phyloP scores from a whole-genome alignment of 225 moss, liverwort and hornwort genomes.

The Sphagnum tenellum region DNA sequence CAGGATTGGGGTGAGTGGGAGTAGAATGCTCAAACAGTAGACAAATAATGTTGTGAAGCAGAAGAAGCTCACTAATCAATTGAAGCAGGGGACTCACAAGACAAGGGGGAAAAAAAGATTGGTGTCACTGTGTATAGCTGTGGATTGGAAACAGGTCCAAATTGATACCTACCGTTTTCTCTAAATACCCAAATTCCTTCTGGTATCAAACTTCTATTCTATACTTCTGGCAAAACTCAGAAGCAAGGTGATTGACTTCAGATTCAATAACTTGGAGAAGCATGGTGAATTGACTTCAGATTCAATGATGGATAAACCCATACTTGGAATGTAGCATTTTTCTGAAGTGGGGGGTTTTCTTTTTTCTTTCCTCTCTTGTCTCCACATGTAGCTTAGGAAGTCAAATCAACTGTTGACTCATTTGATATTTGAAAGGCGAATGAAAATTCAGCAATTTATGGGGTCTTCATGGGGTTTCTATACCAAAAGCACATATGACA shows the following conservation, averaged over 20 bases:
- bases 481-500: not conserved
- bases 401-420: no score
- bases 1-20: conserved; percentile 17
- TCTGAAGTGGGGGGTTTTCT: not conserved
- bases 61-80: not conserved
- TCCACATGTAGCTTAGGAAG: no score
- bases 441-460: not conserved
- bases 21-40: not conserved
- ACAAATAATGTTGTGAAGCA: not conserved
- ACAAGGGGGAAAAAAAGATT: not conserved
- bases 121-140: not conserved
- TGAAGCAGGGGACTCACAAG: not conserved
- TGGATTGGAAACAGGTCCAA: not conserved
- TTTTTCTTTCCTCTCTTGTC: not conserved
- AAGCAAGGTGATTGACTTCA: no score
- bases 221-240: no score
- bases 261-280: no score
- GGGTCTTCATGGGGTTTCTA: not conserved
- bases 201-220: no score
- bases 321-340: not conserved
- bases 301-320: no score
- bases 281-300: no score
- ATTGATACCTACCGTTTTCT: no score
- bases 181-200: no score
- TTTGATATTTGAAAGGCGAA: no score